These are phyloP conservation scores for Leucocoprinus birnbaumii DNA, from an alignment of 768 basidiomycete genomes.

Conservation along the genomic window DNA sequence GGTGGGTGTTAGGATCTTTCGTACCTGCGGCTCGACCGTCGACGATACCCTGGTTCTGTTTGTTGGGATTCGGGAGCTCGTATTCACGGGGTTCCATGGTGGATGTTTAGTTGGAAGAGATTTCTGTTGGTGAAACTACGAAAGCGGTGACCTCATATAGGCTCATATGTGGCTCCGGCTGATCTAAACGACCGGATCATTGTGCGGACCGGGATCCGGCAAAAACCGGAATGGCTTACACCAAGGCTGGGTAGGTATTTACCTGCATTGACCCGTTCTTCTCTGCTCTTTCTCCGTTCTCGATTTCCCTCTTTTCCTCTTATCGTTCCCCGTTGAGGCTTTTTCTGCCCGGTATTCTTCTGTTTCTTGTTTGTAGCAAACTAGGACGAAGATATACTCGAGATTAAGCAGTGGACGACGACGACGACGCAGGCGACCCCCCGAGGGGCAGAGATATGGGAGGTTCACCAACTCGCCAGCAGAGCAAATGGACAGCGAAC, in stretches of 20 bases:
- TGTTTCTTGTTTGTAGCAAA: constrained; percentile 10
- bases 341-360: not conserved
- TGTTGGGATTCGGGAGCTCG: not conserved
- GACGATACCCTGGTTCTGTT: constrained; percentile 11
- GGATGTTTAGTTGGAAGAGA: not conserved
- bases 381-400: constrained; percentile 19
- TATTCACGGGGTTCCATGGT: constrained; percentile 7
- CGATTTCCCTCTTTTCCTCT: not conserved
- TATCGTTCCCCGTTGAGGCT: not conserved
- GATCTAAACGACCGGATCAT: constrained; percentile 6
- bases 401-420: constrained; percentile 12
- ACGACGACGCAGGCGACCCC: constrained; percentile 6
- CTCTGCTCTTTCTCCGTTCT: not conserved
- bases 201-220: constrained; percentile 12
- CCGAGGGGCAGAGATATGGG: constrained; percentile 68
- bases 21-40: constrained; percentile 12
- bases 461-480: constrained; percentile 31
- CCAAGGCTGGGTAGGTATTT: too few species aligned
- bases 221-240: constrained; percentile 16
- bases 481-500: constrained; percentile 66
- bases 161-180: not conserved
- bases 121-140: not conserved
- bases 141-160: not conserved
- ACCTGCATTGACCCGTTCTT: not conserved
- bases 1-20: too few species aligned